Base-by-base conservation (phyloP, 768 basidiomycete species). In the Boletus rex-veris region DNA sequence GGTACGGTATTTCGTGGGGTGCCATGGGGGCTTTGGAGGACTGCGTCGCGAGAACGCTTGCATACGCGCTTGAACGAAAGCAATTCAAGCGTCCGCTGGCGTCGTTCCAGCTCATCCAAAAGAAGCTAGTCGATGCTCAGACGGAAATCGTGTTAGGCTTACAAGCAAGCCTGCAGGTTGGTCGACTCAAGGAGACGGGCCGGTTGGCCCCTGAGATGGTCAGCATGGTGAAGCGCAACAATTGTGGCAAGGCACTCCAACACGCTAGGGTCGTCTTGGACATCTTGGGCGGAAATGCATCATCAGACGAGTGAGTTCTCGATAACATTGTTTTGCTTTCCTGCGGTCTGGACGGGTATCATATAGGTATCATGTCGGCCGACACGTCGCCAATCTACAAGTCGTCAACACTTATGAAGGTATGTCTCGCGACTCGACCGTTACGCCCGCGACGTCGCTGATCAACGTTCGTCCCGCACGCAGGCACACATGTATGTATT, bases 341-440 rank as follows among this genome's bases (percentile, higher is more conserved):
- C 16, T 28, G 6, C 5, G 7, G 21, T 44, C 28, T 26, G 1
- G 16, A 48, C 19, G 1, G 1, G 15, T 37, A 16, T 39, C 5
- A 9, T 1, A 18, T 55, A 94, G 91, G 69, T 97, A 94, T 65
- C 91, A 93, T 65, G 85, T 98, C 50, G 92, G 91, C n/a, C 75
- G 96, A 33, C 95, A 98, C 74, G 94, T 91, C 9, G 89, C 90
- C 1, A 98, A 98, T 70, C 68, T 97, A 55, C 95, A 98, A 66
- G 88, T 98, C n/a, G 86, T 92, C 8, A 94, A 94, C 62, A 98
- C 94, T 0, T 97, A 97, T 66, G 94, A 97, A 77, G 94, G 91
- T 79, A 67, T 30, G 75, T 45, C 7, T 28, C 24, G 16, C 19
- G 6, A 40, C 15, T 38, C 16, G 37, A n/a, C 37, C 7, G 7